Conservation (phyloP, 208 protist species). For the Acanthamoeba royreba region DNA sequence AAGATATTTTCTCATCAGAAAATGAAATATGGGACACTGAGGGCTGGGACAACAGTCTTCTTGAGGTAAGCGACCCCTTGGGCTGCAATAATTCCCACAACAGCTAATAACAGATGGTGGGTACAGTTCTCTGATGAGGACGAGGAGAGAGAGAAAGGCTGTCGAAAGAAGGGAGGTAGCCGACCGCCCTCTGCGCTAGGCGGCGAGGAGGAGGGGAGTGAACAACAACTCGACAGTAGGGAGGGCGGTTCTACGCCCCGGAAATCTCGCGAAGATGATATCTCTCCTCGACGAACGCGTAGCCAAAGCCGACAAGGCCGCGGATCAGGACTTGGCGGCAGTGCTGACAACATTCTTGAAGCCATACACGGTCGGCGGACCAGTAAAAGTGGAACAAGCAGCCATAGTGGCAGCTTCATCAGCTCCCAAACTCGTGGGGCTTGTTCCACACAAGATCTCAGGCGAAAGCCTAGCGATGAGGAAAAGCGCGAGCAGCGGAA, state of each 20-base stretch:
- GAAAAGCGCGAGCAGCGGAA: neutral
- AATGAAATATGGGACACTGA: neutral
- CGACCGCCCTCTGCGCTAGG: too few relatives aligned
- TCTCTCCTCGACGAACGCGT: neutral
- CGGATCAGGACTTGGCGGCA: neutral
- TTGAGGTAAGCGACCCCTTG: neutral
- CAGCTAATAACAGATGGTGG: neutral
- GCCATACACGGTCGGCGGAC: neutral
- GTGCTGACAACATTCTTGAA: neutral
- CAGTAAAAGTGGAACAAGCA: neutral
- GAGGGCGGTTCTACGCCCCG: too few relatives aligned
- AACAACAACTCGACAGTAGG: too few relatives aligned
- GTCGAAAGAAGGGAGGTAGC: too few relatives aligned
- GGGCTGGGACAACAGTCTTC: neutral
- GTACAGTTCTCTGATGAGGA: neutral
- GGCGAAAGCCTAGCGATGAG: neutral
- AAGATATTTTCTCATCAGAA: neutral
- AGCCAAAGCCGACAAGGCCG: neutral
- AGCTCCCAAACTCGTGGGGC: too few relatives aligned
- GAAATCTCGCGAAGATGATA: too few relatives aligned
- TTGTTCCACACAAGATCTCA: neutral
- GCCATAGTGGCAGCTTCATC: too few relatives aligned
- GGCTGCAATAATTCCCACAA: neutral
- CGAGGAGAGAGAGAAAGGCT: neutral
- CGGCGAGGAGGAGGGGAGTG: too few relatives aligned